A percentile compares a stretch with the other conserved stretches of the same genome.
Evolutionary conservation across 78 protist genomes (phyloP).

Genomic region (Dictyostelium intermedium): DNA sequence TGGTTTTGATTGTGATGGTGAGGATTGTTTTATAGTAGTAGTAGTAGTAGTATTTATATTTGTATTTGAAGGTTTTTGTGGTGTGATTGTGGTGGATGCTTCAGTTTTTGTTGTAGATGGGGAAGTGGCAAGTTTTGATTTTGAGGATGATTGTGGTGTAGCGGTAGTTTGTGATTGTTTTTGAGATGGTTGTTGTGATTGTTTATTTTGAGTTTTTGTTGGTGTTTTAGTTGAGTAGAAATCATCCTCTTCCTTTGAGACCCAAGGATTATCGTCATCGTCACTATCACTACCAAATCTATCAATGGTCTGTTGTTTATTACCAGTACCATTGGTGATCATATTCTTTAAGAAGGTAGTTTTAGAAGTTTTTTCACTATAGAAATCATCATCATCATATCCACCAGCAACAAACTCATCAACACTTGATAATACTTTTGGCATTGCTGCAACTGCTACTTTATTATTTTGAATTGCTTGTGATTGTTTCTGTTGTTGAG

Average conservation of each 20-base stretch:
- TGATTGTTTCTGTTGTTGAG: neutral
- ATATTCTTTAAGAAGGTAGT: constrained; percentile 5
- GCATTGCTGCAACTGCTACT: neutral
- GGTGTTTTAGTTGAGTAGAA: neutral
- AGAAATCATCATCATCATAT: constrained; percentile 7
- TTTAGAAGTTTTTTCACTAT: constrained; percentile 8
- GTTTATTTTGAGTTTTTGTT: neutral
- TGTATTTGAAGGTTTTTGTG: neutral
- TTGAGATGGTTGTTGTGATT: neutral
- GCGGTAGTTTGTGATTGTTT: neutral
- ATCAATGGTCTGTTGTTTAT: neutral
- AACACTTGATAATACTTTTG: constrained; percentile 23
- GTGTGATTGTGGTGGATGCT: no score
- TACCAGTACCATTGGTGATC: neutral
- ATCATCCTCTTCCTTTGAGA: neutral
- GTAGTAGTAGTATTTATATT: no score
- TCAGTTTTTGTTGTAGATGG: neutral
- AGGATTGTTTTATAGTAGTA: neutral
- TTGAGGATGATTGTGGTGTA: neutral
- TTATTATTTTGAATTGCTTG: neutral
- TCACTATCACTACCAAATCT: constrained; percentile 53
- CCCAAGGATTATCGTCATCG: constrained; percentile 25
- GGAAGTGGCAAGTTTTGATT: neutral
- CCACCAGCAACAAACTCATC: constrained; percentile 33
- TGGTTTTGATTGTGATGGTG: neutral